Evolutionary conservation across 164 flowering plant species (phyloP).

Genomic region (Piper longum): DNA sequence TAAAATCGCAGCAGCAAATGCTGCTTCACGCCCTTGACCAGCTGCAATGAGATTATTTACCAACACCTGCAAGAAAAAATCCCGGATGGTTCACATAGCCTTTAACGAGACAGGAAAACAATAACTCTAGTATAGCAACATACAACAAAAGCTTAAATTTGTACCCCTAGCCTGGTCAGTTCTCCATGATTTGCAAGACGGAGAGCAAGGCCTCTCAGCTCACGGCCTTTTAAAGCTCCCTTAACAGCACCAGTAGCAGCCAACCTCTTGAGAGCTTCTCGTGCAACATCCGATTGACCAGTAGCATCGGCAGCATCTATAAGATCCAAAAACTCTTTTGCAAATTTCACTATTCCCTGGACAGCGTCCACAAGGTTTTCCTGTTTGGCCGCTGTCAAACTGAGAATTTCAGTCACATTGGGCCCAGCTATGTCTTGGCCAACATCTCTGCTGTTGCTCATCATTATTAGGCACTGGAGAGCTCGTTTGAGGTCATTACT

Average conservation of each 20-base stretch:
- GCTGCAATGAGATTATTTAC: slow-evolving; percentile 64
- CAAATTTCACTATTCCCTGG: slow-evolving; percentile 87
- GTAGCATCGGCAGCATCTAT: slow-evolving; percentile 99
- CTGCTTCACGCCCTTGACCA: slow-evolving; percentile 95
- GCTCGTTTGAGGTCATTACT: slow-evolving; percentile 94
- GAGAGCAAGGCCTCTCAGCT: slow-evolving; percentile 73
- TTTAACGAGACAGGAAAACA: not conserved
- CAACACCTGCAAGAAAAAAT: slow-evolving; percentile 39
- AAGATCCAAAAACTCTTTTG: slow-evolving; percentile 80
- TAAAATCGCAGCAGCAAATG: slow-evolving; percentile 88
- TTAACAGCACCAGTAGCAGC: slow-evolving; percentile 94
- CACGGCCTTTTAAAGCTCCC: slow-evolving; percentile 77
- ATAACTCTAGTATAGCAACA: not conserved
- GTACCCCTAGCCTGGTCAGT: slow-evolving; percentile 76
- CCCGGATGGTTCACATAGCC: not conserved
- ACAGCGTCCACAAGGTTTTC: slow-evolving; percentile 81
- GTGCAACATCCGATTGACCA: slow-evolving; percentile 88
- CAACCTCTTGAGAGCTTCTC: slow-evolving; percentile 87
- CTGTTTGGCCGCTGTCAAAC: slow-evolving; percentile 47
- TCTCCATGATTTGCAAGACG: slow-evolving; percentile 98
- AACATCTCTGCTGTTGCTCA: slow-evolving; percentile 94
- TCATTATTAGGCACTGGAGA: slow-evolving; percentile 82
- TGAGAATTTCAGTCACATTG: slow-evolving; percentile 71
- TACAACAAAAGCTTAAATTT: slow-evolving; percentile 12
- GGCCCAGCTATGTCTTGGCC: slow-evolving; percentile 65